These are phyloP conservation scores for Vicia faba DNA, from an alignment of 306 rosid genomes.

Conservation along the genomic window DNA sequence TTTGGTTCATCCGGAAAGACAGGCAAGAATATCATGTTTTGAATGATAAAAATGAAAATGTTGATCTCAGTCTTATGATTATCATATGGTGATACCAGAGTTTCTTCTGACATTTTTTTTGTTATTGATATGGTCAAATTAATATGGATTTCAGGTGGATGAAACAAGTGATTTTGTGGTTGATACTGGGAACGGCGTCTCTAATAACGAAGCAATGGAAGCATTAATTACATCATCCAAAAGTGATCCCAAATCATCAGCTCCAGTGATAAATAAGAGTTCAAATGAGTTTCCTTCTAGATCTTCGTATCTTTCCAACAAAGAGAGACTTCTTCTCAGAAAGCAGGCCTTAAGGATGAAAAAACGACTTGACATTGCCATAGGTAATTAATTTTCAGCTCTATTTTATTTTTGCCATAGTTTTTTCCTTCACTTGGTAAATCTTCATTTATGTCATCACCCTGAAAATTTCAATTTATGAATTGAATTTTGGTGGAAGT, in stretches of 20 bases:
- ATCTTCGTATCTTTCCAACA: constrained; percentile 65
- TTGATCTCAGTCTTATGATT: constrained; percentile 27
- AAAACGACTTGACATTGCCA: constrained; percentile 75
- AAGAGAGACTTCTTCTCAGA: constrained; percentile 79
- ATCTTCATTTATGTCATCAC: constrained; percentile 23
- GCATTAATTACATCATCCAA: constrained; percentile 43
- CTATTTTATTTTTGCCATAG: constrained; percentile 2
- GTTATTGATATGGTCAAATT: constrained; percentile 36
- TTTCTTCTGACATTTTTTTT: constrained; percentile 22
- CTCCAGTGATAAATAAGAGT: constrained; percentile 38
- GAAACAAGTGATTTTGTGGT: constrained; percentile 37
- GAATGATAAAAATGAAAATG: constrained; percentile 39
- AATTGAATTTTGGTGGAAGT: constrained; percentile 13
- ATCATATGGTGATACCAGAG: constrained; percentile 41
- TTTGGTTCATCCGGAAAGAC: constrained; percentile 39
- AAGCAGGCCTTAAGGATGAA: constrained; percentile 76
- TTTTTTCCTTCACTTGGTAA: constrained; percentile 1
- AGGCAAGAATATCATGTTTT: constrained; percentile 37
- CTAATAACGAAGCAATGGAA: constrained; percentile 37
- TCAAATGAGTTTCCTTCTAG: constrained; percentile 45
- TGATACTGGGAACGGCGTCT: constrained; percentile 37
- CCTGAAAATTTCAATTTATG: constrained; percentile 7
- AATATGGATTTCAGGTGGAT: constrained; percentile 56
- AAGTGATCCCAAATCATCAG: constrained; percentile 37
- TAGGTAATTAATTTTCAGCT: constrained; percentile 58